These are phyloP conservation scores for Scheffersomyces segobiensis DNA, from an alignment of 1,139 yeast genomes.

Conservation along the genomic window DNA sequence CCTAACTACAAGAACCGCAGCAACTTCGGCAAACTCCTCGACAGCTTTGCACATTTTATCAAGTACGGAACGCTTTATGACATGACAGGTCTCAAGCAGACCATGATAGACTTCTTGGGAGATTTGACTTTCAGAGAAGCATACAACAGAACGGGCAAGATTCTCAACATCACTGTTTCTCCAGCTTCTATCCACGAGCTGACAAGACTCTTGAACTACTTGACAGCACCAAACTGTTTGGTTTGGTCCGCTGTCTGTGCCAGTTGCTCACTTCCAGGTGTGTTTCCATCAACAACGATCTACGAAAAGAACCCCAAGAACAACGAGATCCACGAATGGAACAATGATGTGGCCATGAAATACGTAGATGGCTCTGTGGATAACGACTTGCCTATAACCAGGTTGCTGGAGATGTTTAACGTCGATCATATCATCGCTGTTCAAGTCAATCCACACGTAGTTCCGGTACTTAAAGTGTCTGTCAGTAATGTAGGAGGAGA, in stretches of 20 bases:
- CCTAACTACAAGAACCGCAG: constrained; percentile 33
- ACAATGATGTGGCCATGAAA: constrained; percentile 70
- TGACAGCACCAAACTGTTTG: constrained; percentile 51
- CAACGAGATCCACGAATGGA: constrained; percentile 74
- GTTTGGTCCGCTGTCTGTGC: constrained; percentile 94
- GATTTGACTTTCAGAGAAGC: constrained; percentile 75
- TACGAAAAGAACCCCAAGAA: constrained; percentile 80
- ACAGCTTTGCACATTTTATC: constrained; percentile 51
- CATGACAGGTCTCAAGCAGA: constrained; percentile 64
- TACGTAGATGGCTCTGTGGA: constrained; percentile 97
- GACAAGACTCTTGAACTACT: constrained; percentile 44
- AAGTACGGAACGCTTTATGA: constrained; percentile 91
- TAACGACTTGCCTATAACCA: constrained; percentile 85
- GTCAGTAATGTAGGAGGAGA: constrained; percentile 72
- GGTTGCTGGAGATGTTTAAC: constrained; percentile 92
- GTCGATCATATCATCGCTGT: constrained; percentile 96
- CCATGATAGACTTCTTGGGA: constrained; percentile 82
- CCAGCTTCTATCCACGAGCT: constrained; percentile 66
- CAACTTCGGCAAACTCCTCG: constrained; percentile 40
- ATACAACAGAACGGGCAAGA: constrained; percentile 58
- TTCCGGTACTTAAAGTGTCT: constrained; percentile 74
- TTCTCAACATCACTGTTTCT: constrained; percentile 56
- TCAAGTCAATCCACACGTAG: constrained; percentile 95
- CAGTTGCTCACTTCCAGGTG: constrained; percentile 89
- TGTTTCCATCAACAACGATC: constrained; percentile 83